Base-by-base conservation (phyloP, 2,329 filamentous ascomycete genomes). In the Xylariaceae sp. region DNA sequence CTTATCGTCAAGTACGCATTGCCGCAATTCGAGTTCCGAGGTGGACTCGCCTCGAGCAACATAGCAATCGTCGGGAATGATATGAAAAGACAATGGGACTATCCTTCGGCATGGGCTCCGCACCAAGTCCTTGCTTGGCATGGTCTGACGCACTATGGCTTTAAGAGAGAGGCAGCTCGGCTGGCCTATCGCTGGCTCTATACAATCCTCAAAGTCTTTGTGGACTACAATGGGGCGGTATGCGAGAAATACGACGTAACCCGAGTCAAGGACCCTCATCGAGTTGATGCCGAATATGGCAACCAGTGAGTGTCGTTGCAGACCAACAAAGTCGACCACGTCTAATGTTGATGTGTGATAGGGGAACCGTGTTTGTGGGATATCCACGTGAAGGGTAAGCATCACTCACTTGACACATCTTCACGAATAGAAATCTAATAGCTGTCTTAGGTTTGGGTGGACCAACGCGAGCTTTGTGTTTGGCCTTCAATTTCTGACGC, bases 161-260 rank as follows among this genome's bases (percentile, higher is more conserved):
- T 40, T 18, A 15, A 9, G 11, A 31, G 32, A 4, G 39, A 45
- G 11, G 48, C 48, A 11, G 17, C 14, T 18, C 48, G 48, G 11
- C 38, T 50, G 4, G 48, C 48, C 7, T 50, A 50, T 43, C 48
- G 48, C 11, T 50, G 48, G 48, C 48, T 50, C 14, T 46, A 46
- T 17, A 50, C 48, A 4, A 14, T 50, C 6, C n/a, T 50, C 14
- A 50, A 45, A 17, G 44, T 43, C 42, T 50, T 50, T n/a, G 48
- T 50, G 1, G 48, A 50, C 18, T 46, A 45, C 27, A 46, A 50
- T 32, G 48, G 48, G n/a, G 42, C 38, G 10, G 43, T 50, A 12
- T 50, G 42, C 38, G 48, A 50, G 43, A 50, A 50, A 33, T 50
- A 50, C 14, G 39, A 50, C 30, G 18, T 50, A 19, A 43, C 43